Base-by-base conservation (phyloP, 2,329 filamentous ascomycete genomes). In the Fusarium denticulatum region DNA sequence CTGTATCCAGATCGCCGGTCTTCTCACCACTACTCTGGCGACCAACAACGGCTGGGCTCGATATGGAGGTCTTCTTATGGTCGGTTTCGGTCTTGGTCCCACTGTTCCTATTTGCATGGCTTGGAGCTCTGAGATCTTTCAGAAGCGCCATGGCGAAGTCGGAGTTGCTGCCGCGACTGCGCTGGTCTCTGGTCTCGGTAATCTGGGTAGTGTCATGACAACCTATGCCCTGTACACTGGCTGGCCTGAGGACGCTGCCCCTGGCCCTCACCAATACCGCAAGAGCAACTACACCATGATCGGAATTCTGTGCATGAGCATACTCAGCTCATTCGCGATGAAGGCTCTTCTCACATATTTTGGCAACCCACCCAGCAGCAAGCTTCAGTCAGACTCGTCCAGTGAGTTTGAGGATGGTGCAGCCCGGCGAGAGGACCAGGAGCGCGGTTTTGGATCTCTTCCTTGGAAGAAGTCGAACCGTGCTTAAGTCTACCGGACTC, bases 91-190 rank as follows among this genome's bases (percentile, higher is more conserved):
- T 0, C 90, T 97, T 5, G 95, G 95, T 3, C 95, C 95, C 7
- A 97, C 95, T 0, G 94, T 97, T 2, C 95, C 95, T 16, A 96
- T 96, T 78, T 96, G 93, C 81, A 97, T 97, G 95, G 92, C 94
- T 40, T 97, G 95, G 95, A 94, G 93, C 37, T 94, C 91, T 71
- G 93, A 97, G 82, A 92, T 97, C 79, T 97, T 97, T 85, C 94
- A 97, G 83, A 89, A 89, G 37, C 92, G 95, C 18, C 95, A 97
- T 79, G 94, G 95, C 52, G 95, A 97, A 82, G 94, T 97, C 28
- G 95, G 95, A 62, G 94, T 97, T 12, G 95, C 95, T 8, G 93
- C 95, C 20, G 94, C 95, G 1, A 91, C 93, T 4, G 95, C 95
- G 6, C 86, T 97, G 16, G 95, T 97, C 2, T 96, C 94, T 1